Percentiles rank a stretch among this genome's conserved stretches.
phyloP scores from a whole-genome alignment of 352 stramenopile genomes.

The Pythium coloratum region DNA sequence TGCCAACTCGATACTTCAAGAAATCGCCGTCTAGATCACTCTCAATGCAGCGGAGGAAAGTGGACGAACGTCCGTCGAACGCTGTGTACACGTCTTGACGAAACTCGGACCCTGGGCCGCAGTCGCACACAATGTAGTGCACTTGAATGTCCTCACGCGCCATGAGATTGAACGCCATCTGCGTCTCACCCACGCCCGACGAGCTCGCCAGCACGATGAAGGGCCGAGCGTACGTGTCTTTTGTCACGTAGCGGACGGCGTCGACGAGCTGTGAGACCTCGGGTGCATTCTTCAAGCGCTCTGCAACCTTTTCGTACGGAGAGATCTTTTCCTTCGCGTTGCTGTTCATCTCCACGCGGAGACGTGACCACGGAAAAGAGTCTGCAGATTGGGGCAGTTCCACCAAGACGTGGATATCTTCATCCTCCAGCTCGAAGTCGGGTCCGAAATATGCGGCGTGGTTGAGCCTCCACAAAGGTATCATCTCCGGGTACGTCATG shows the following conservation, averaged over 20 bases:
- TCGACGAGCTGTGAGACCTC: not conserved
- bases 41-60: not conserved
- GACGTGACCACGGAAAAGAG: too few species aligned
- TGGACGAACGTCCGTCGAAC: not conserved
- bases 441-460: not conserved
- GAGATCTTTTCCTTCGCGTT: not conserved
- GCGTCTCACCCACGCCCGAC: conserved; percentile 24
- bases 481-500: too few species aligned
- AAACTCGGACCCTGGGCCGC: not conserved
- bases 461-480: not conserved
- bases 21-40: not conserved
- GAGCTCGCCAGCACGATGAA: conserved; percentile 26
- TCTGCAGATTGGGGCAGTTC: too few species aligned
- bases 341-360: not conserved
- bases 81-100: not conserved
- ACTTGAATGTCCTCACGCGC: conserved; percentile 6
- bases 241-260: not conserved
- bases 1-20: not conserved
- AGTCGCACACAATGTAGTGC: conserved; percentile 12
- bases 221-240: not conserved
- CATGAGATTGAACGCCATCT: conserved; percentile 30
- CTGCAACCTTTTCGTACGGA: not conserved
- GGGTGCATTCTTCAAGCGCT: not conserved
- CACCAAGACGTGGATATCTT: not conserved
- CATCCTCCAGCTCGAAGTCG: not conserved